phyloP scores from a whole-genome alignment of 2,329 filamentous ascomycete genomes.

The Neofusicoccum ribis region DNA sequence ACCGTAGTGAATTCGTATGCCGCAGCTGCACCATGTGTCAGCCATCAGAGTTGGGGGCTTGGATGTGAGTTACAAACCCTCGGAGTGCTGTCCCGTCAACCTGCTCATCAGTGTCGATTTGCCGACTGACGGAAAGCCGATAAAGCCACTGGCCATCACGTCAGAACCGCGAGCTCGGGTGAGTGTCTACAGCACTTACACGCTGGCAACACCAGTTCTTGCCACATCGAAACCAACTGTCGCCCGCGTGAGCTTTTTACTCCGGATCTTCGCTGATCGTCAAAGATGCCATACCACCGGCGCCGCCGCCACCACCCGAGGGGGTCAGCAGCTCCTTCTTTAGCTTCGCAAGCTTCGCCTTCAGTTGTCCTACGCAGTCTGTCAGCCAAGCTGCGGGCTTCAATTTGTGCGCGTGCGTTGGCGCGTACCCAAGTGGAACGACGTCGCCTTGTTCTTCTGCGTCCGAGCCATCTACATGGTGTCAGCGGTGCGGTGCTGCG shows the following conservation, averaged over 20 bases:
- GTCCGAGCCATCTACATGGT: constrained; percentile 79
- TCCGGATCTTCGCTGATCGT: neutral
- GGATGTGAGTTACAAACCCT: constrained; percentile 48
- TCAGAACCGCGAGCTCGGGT: constrained; percentile 20
- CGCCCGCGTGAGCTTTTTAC: constrained; percentile 23
- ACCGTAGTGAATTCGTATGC: constrained; percentile 96
- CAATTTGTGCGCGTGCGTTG: neutral
- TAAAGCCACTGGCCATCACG: constrained; percentile 65
- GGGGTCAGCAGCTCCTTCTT: constrained; percentile 95
- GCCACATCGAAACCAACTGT: constrained; percentile 91
- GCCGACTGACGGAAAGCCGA: constrained; percentile 96
- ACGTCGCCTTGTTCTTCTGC: constrained; percentile 96
- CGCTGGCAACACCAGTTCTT: constrained; percentile 92
- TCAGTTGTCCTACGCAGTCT: constrained; percentile 67
- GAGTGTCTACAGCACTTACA: constrained; percentile 50
- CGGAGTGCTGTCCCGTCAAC: constrained; percentile 93
- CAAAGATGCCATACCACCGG: constrained; percentile 56
- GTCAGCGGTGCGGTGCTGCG: constrained; percentile 20
- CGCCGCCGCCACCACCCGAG: constrained; percentile 74
- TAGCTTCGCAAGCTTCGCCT: constrained; percentile 96
- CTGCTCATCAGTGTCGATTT: constrained; percentile 97
- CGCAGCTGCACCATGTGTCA: constrained; percentile 56
- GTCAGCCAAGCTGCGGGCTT: constrained; percentile 27
- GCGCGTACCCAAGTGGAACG: constrained; percentile 76
- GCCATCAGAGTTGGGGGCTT: constrained; percentile 23